Base-by-base conservation (phyloP, 805 yeast species). In the Candida methanosorbosa region DNA sequence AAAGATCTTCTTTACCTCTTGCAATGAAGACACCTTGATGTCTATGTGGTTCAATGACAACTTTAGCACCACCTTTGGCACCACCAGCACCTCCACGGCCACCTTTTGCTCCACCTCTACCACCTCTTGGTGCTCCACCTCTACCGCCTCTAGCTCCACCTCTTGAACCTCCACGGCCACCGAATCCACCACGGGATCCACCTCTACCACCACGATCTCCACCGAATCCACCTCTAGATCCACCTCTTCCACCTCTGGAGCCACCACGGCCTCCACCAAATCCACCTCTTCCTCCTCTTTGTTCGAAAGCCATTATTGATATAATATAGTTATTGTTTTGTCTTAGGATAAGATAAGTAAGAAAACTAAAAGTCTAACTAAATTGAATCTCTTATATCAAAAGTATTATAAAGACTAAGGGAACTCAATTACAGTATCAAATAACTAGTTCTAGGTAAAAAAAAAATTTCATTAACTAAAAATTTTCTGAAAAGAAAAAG, bases 21-120 rank as follows among this genome's bases (percentile, higher is more conserved):
- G 97, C 98, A 66, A 92, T 90, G 79, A 78, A 92, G 49, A 92
- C 96, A 78, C 94, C 98, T 36, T 88, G 95, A 61, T 92, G 97
- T 71, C 96, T 83, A 68, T 92, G 98, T 53, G 97, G 97, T 70
- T 92, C 98, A 51, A 90, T 81, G 56, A 90, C 85, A 50, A 90
- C 97, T 72, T 83, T 92, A 54, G 96, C 95, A 61, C 94, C 94
- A 53, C 90, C 92, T 46, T 70, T 59, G 45, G 90, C 88, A 63
- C 92, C 94, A 47, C 88, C 90, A 42, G 78, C 50, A 57, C 81
- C 84, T 55, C 83, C 87, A 48, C 84, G 78, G 44, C 81, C 62
- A 50, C 83, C 70, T 42, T 71, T 52, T 41, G 67, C 62, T 33
- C 84, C 78, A 40, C 82, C 77, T 39, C 76, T 62, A 34, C 74